Conservation (phyloP, 768 basidiomycete species). For the Hericium coralloides region DNA sequence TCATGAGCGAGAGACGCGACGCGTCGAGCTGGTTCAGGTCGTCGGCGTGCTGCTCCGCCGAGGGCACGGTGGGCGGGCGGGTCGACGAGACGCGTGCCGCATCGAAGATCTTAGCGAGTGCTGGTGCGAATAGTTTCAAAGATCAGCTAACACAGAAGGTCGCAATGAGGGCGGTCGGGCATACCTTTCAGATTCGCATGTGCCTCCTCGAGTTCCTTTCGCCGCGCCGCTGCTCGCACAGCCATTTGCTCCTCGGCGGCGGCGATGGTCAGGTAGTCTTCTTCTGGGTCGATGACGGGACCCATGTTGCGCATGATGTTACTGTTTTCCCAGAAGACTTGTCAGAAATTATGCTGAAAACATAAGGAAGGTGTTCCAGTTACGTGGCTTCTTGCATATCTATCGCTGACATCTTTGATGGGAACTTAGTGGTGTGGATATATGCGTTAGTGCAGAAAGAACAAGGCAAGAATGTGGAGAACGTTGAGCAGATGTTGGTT, state of each 20-base stretch:
- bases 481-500: too few relatives aligned
- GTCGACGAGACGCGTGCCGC: constrained; percentile 63
- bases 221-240: constrained; percentile 43
- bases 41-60: constrained; percentile 50
- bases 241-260: constrained; percentile 65
- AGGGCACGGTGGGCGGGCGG: constrained; percentile 61
- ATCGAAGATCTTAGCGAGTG: constrained; percentile 54
- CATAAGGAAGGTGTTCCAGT: neutral
- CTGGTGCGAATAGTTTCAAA: constrained; percentile 25
- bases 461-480: too few relatives aligned
- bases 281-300: constrained; percentile 67
- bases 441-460: too few relatives aligned
- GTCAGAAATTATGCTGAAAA: neutral
- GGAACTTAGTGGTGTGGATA: neutral
- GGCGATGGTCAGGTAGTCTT: constrained; percentile 70
- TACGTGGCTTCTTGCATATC: neutral
- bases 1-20: constrained; percentile 54
- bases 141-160: neutral
- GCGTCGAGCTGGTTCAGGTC: constrained; percentile 58
- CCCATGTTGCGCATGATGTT: constrained; percentile 63
- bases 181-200: constrained; percentile 57
- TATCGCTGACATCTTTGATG: neutral
- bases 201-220: constrained; percentile 61
- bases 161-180: neutral
- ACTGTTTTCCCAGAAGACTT: constrained; percentile 24